A percentile compares a stretch with the other conserved stretches of the same genome.
These are phyloP conservation scores for Samsoniella hepiali DNA, from an alignment of 2,329 filamentous ascomycete genomes.

Conservation along the genomic window DNA sequence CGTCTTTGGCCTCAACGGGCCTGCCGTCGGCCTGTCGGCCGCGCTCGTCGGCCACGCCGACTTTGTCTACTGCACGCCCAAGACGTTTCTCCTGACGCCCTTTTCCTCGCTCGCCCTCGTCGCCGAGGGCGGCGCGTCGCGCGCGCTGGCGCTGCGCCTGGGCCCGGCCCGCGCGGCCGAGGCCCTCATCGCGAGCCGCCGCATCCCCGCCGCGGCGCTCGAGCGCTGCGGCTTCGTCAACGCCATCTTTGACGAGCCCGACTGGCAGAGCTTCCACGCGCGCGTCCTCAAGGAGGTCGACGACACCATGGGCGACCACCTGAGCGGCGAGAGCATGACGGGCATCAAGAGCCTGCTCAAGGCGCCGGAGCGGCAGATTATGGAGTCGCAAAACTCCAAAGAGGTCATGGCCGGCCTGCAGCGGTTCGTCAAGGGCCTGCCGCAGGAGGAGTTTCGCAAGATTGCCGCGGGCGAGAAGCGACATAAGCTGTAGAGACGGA, in stretches of 20 bases:
- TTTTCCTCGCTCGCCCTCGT: slow-evolving; percentile 89
- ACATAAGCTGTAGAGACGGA: slow-evolving; percentile 72
- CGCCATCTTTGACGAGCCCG: slow-evolving; percentile 66
- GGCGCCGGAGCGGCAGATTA: slow-evolving; percentile 64
- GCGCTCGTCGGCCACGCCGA: slow-evolving; percentile 80
- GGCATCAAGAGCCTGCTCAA: slow-evolving; percentile 83
- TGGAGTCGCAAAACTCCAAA: slow-evolving; percentile 74
- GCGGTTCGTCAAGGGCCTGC: slow-evolving; percentile 73
- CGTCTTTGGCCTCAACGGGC: slow-evolving; percentile 86
- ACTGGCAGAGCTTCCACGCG: slow-evolving; percentile 66
- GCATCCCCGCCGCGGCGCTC: slow-evolving; percentile 70
- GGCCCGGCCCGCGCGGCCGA: slow-evolving; percentile 84
- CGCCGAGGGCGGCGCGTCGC: slow-evolving; percentile 77
- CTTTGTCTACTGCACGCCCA: slow-evolving; percentile 84
- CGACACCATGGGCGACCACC: slow-evolving; percentile 72
- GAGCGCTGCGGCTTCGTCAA: slow-evolving; percentile 80
- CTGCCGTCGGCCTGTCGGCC: slow-evolving; percentile 82
- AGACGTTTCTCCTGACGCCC: slow-evolving; percentile 83
- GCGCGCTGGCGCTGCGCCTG: slow-evolving; percentile 74
- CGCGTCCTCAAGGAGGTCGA: slow-evolving; percentile 77
- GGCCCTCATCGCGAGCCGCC: slow-evolving; percentile 85
- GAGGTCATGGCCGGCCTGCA: slow-evolving; percentile 87
- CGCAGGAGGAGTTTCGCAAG: slow-evolving; percentile 85
- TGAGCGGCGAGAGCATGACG: slow-evolving; percentile 74
- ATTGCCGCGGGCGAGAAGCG: slow-evolving; percentile 85